Conservation (phyloP, 2,329 filamentous ascomycete genomes). For the Pseudogymnoascus sp. region DNA sequence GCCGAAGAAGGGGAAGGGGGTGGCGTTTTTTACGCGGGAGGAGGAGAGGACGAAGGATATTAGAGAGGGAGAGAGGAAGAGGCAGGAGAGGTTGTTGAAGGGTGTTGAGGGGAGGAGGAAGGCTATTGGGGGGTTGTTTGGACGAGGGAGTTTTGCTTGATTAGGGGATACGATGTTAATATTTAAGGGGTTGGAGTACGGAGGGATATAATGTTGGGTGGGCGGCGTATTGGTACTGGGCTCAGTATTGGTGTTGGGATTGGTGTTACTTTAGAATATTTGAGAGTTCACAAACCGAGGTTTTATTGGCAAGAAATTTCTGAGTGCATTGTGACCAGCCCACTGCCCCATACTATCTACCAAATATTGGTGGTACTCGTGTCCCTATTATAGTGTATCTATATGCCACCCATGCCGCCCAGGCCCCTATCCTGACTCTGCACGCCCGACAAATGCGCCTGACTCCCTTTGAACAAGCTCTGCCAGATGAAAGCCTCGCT, state of each 20-base stretch:
- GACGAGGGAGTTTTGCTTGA: slow-evolving; percentile 43
- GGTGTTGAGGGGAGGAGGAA: slow-evolving; percentile 50
- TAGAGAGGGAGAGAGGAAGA: slow-evolving; percentile 49
- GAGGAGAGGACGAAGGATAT: slow-evolving; percentile 49
- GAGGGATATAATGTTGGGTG: not conserved
- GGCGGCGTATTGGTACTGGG: not conserved
- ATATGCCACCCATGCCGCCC: slow-evolving; percentile 4
- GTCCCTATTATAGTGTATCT: slow-evolving; percentile 2
- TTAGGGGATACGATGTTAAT: not conserved
- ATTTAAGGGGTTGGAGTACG: not conserved
- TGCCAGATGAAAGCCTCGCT: slow-evolving; percentile 99
- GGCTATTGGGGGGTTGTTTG: slow-evolving; percentile 52
- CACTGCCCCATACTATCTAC: slow-evolving; percentile 2
- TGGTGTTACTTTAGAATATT: slow-evolving; percentile 19
- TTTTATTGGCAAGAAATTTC: not conserved
- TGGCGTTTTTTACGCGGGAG: slow-evolving; percentile 54
- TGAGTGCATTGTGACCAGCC: slow-evolving; percentile 7
- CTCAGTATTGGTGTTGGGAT: not conserved
- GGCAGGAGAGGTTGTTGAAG: slow-evolving; percentile 51
- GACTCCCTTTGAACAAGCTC: slow-evolving; percentile 88
- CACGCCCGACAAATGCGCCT: slow-evolving; percentile 68
- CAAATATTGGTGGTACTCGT: not conserved
- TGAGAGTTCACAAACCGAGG: slow-evolving; percentile 22
- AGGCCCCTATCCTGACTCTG: slow-evolving; percentile 1
- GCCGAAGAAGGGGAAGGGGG: slow-evolving; percentile 51